These are phyloP conservation scores for Trichoderma arundinaceum DNA, from an alignment of 2,329 filamentous ascomycete species.

Conservation along the genomic window DNA sequence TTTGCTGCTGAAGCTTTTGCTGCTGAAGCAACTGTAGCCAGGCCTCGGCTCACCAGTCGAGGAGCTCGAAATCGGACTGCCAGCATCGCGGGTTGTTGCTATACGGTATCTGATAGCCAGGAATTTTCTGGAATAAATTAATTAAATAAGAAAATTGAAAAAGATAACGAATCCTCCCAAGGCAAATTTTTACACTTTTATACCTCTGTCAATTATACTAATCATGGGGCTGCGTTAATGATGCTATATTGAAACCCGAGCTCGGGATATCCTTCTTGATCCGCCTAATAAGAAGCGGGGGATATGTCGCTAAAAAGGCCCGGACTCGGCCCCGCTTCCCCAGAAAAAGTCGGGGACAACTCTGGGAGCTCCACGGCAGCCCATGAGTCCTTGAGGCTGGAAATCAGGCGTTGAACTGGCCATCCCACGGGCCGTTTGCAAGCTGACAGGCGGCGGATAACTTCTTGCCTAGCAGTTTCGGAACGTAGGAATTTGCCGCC, in stretches of 20 bases:
- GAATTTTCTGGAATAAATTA: not conserved
- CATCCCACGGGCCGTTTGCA: constrained; percentile 47
- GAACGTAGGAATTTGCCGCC: constrained; percentile 43
- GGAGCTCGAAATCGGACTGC: constrained; percentile 24
- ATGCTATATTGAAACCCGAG: constrained; percentile 39
- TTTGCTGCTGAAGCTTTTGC: constrained; percentile 4
- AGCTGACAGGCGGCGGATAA: constrained; percentile 42
- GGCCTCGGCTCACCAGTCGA: constrained; percentile 12
- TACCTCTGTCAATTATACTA: not conserved
- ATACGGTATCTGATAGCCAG: too few species aligned
- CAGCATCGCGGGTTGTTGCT: not conserved
- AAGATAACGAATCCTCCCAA: not conserved
- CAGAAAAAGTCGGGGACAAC: constrained; percentile 9
- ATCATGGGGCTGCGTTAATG: not conserved
- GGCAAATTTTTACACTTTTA: constrained; percentile 1
- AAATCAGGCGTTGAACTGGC: constrained; percentile 47
- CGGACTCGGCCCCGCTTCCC: constrained; percentile 23
- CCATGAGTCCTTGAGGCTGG: constrained; percentile 42
- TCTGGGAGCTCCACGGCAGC: constrained; percentile 10
- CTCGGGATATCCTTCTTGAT: constrained; percentile 39
- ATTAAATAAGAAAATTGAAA: not conserved
- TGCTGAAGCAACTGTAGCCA: constrained; percentile 20
- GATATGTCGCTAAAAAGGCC: constrained; percentile 26
- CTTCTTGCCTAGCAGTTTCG: constrained; percentile 41
- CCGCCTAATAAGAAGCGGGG: constrained; percentile 13